phyloP scores from a whole-genome alignment of 768 basidiomycete species.

The Dentipellis sp. region DNA sequence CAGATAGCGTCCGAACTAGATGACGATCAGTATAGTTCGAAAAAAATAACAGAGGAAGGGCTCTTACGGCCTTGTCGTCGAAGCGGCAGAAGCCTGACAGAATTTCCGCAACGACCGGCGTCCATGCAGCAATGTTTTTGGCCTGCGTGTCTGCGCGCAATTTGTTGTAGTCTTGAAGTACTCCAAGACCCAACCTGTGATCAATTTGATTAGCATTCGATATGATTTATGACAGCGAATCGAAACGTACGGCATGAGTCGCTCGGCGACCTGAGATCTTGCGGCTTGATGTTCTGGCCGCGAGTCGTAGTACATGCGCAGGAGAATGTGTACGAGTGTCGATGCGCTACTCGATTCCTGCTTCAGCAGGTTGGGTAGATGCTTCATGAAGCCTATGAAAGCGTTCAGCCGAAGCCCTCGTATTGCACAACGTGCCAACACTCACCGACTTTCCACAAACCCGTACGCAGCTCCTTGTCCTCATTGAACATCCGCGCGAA shows the following conservation, averaged over 20 bases:
- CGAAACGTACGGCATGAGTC: slow-evolving; percentile 55
- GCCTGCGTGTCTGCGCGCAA: slow-evolving; percentile 84
- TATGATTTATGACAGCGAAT: background rate
- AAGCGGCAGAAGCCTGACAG: slow-evolving; percentile 84
- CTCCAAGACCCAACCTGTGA: slow-evolving; percentile 72
- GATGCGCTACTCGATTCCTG: slow-evolving; percentile 97
- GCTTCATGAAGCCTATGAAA: slow-evolving; percentile 92
- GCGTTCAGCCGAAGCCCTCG: background rate
- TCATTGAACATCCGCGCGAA: slow-evolving; percentile 98
- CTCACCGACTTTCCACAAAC: slow-evolving; percentile 99
- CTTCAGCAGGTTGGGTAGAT: slow-evolving; percentile 92
- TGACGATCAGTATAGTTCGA: too few species aligned
- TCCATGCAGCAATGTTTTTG: slow-evolving; percentile 96
- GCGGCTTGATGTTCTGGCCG: slow-evolving; percentile 83
- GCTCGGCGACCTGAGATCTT: slow-evolving; percentile 69
- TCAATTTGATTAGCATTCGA: background rate
- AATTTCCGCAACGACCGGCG: slow-evolving; percentile 96
- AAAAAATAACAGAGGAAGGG: background rate
- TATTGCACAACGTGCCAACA: slow-evolving; percentile 12
- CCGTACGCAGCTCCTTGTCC: slow-evolving; percentile 93
- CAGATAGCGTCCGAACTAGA: slow-evolving; percentile 79
- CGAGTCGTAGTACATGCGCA: slow-evolving; percentile 90
- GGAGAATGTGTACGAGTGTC: slow-evolving; percentile 83
- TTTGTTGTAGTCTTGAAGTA: slow-evolving; percentile 86
- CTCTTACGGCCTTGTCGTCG: slow-evolving; percentile 82